phyloP scores from a whole-genome alignment of 2,329 filamentous ascomycete genomes.

The Blumeria graminis region DNA sequence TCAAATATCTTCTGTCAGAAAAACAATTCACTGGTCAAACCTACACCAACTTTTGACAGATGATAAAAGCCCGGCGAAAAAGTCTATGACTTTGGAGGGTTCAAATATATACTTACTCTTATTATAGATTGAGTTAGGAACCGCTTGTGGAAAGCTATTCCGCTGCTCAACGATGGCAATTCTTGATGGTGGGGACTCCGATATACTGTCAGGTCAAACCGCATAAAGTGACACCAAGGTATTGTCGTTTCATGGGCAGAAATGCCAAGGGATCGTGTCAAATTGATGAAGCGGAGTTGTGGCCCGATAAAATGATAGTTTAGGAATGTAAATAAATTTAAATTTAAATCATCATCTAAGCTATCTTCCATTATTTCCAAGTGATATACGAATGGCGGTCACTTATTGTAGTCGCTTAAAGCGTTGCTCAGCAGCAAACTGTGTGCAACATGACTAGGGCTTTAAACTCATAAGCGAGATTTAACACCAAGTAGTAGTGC shows the following conservation, averaged over 20 bases:
- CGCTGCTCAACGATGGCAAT: conserved; percentile 93
- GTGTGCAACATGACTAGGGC: too few species aligned
- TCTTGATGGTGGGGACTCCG: conserved; percentile 91
- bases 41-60: background rate
- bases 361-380: too few species aligned
- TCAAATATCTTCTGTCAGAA: conserved; percentile 1
- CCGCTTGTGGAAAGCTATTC: conserved; percentile 97
- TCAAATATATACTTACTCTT: conserved; percentile 28
- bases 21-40: conserved; percentile 4
- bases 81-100: conserved; percentile 87
- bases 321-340: too few species aligned
- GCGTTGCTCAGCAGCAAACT: too few species aligned
- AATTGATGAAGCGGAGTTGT: background rate
- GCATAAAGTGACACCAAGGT: conserved; percentile 21
- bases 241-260: background rate
- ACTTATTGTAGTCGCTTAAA: too few species aligned
- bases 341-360: too few species aligned
- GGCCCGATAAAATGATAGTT: background rate
- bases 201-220: conserved; percentile 68
- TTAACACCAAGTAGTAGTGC: too few species aligned
- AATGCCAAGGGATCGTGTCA: background rate
- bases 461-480: too few species aligned
- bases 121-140: conserved; percentile 79
- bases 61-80: conserved; percentile 66
- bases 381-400: too few species aligned